Conservation (phyloP, 257 asterid species). For the Gardenia jasminoides region DNA sequence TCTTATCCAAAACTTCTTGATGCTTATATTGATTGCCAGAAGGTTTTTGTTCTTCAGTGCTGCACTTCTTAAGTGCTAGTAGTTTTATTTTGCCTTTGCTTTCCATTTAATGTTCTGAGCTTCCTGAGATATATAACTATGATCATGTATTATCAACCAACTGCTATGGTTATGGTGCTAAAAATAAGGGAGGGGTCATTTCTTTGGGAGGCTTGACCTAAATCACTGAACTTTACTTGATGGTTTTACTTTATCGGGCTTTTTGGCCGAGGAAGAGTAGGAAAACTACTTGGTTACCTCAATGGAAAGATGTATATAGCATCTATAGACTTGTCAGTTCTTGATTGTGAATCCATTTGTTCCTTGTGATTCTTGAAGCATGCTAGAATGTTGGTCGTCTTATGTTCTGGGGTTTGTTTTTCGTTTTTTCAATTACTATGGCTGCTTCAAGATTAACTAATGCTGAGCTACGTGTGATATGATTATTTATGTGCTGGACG, state of each 20-base stretch:
- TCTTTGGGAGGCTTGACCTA: conserved; percentile 5
- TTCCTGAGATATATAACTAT: background rate
- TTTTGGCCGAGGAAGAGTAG: background rate
- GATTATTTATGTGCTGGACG: background rate
- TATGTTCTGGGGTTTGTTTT: background rate
- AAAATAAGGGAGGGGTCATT: background rate
- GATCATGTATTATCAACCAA: background rate
- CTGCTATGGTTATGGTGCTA: background rate
- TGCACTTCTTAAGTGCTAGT: background rate
- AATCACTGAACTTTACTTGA: background rate
- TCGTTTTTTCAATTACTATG: background rate
- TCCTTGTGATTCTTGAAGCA: background rate
- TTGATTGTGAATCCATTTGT: background rate
- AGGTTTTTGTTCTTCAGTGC: conserved; percentile 23
- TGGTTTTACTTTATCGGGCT: background rate
- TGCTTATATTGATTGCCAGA: conserved; percentile 53
- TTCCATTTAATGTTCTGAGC: background rate
- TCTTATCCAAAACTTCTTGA: conserved; percentile 38
- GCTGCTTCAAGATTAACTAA: background rate
- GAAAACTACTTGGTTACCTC: background rate
- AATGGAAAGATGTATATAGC: background rate
- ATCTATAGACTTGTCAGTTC: background rate
- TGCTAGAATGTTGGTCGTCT: background rate
- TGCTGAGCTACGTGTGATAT: background rate
- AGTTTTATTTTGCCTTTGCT: background rate